Base-by-base conservation (phyloP, 139 green algal species). In the Desmodesmus armatus region DNA sequence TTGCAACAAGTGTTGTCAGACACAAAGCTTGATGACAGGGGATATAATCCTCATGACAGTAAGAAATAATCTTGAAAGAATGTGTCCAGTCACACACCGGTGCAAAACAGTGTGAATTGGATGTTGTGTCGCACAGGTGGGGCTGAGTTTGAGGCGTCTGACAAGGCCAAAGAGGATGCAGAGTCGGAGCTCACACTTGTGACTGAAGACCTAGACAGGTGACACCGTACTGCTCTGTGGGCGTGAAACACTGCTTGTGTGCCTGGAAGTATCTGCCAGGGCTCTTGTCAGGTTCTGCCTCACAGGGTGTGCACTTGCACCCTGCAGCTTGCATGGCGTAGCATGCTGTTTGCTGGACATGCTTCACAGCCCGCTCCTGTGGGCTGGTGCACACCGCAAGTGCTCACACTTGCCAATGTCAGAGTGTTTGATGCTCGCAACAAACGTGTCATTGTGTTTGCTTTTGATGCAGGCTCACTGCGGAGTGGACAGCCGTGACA, bases 131-230 rank as follows among this genome's bases (percentile, higher is more conserved):
- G 41, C 11, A 63, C 75, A 31, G 78, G 73, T 3, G 40, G 67
- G 25, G 51, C 44, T 37, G 44, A 60, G 23, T 92, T 82, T 78
- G 91, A 94, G 47, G 83, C 70, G 0, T 74, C 88, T 49, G 92
- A 94, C 78, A 49, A 63, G 40, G 58, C 71, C 17, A 92, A 90
- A 44, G 86, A 92, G 60, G 88, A 91, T 62, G 91, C 63, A 27
- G 91, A 93, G 51, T 40, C 77, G 35, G 80, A 88, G 35, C 83
- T 88, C 29, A 88, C 51, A 11, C 88, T 95, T 43, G 51, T 76
- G 19, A 49, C 67, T 3, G 92, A 95, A 31, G 91, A 95, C 37
- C 23, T 89, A 23, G 82, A 91, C 15, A 88, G 81, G 87, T 91
- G 55, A 85, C 84, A n/a, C n/a, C n/a, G n/a, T n/a, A n/a, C n/a